Evolutionary conservation across 306 rosid genomes (phyloP), one percentile per base, ranked within the genome.

Genomic region (Prinsepia uniflora): DNA sequence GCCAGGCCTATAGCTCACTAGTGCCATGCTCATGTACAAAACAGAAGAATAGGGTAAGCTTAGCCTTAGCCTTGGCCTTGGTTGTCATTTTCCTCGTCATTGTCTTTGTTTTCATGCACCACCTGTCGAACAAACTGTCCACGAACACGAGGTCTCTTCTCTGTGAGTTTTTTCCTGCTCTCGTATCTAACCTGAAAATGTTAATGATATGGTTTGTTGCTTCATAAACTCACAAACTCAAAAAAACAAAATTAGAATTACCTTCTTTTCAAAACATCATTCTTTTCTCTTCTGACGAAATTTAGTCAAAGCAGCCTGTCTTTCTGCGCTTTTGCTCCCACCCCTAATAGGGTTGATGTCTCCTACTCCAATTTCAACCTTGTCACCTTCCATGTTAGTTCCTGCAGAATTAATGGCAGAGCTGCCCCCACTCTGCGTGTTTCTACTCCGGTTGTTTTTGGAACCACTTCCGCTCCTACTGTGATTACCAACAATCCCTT

Each of bases 241-340:
- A 17, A 47, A 52, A 22, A 34, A 44, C 48, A 61, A 18, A n/a
- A n/a, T n/a, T n/a, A n/a, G 39, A 42, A 11, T 72, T 78, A 81
- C 88, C 88, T 76, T 81, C 63, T 84, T 84, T 79, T 84, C 85
- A n/a, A 78, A 84, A 74, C 87, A 81, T 71, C 87, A 74, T 43
- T 81, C 85, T 78, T 80, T 79, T 75, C 87, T 81, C 70, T 83
- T 83, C 56, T 61, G 83, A n/a, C 77, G 81, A 46, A 81, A 84
- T 79, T 79, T 81, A 13, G n/a, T 72, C 13, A 81, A 69, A 69
- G 88, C n/a, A n/a, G n/a, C n/a, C n/a, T n/a, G n/a, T n/a, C n/a
- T n/a, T n/a, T n/a, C n/a, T n/a, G n/a, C n/a, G 75, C 74, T 80
- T 59, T 70, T 65, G 52, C 75, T 67, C 70, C 62, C 81, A 62